Base-by-base conservation (phyloP, 257 asterid species). In the Scutellaria galericulata region DNA sequence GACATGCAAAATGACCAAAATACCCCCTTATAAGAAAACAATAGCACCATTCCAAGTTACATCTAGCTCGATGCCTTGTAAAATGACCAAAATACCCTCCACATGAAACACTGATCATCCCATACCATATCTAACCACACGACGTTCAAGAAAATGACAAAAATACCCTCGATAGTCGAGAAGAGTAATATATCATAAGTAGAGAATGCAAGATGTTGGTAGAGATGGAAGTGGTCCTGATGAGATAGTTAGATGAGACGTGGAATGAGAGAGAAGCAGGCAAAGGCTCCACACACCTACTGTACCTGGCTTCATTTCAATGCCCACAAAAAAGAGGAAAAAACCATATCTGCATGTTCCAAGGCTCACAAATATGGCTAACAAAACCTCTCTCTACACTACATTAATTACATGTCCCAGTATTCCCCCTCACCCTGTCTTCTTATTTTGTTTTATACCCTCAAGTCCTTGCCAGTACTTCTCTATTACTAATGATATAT, bases 291-390 rank as follows among this genome's bases (percentile, higher is more conserved):
- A 5, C 53, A 27, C 22, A 41, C 2, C 52, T 37, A 5, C 51
- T 47, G 20, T 14, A 15, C 63, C 52, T 68, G 79, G 68, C 73
- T 64, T 57, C 69, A 67, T 41, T 55, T n/a, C 46, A 27, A 50
- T 62, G 75, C 84, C 81, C 78, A 48, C 63, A 59, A 64, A 35
- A 71, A 11, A 9, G 9, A 31, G 44, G 18, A 66, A 54, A 12
- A 63, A 31, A 51, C 55, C 9, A 71, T 46, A 40, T 54, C 52
- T 18, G 85, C 91, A 89, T 89, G 96, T 89, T 89, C 95, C 78
- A 69, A 79, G 96, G 95, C 95, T 82, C 60, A 77, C 56, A 83
- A 66, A 57, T 35, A 6, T 53, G 40, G 59, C 79, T 63, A 41
- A 47, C 12, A 77, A 75, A 73, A 53, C 12, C 58, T 35, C 77